These are phyloP conservation scores for Fusarium foetens DNA, from an alignment of 2,329 filamentous ascomycete species.

Conservation along the genomic window DNA sequence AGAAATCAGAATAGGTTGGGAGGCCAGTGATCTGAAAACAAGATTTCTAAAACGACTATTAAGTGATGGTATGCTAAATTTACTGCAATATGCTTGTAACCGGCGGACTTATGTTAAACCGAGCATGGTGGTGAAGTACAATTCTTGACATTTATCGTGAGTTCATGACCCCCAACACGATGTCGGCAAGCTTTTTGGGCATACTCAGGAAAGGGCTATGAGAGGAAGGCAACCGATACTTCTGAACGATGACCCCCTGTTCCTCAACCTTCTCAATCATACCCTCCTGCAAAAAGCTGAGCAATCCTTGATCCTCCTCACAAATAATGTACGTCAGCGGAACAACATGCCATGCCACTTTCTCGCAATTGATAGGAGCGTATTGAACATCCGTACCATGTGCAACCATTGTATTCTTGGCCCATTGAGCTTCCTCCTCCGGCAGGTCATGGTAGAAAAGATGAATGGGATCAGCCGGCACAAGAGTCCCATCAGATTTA, in stretches of 20 bases:
- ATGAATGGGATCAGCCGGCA: neutral
- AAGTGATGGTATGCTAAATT: neutral
- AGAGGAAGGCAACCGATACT: neutral
- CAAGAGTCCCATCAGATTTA: neutral
- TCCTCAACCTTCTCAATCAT: neutral
- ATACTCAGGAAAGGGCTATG: neutral
- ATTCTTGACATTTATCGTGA: neutral
- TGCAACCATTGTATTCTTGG: neutral
- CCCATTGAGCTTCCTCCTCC: neutral
- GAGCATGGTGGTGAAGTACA: neutral
- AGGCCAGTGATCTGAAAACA: neutral
- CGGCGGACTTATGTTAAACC: fast-evolving
- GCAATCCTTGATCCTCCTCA: neutral
- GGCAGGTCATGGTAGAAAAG: neutral
- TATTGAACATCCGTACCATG: neutral
- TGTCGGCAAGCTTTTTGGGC: neutral
- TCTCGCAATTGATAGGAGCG: neutral
- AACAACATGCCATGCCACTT: neutral
- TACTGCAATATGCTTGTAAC: neutral
- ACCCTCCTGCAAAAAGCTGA: neutral
- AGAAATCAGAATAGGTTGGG: too few species aligned
- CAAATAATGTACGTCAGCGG: neutral
- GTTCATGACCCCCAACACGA: neutral
- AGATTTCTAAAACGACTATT: neutral
- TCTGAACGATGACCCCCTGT: neutral